Base-by-base conservation (phyloP, 2,329 filamentous ascomycete species). In the Pyrenochaeta sp. region DNA sequence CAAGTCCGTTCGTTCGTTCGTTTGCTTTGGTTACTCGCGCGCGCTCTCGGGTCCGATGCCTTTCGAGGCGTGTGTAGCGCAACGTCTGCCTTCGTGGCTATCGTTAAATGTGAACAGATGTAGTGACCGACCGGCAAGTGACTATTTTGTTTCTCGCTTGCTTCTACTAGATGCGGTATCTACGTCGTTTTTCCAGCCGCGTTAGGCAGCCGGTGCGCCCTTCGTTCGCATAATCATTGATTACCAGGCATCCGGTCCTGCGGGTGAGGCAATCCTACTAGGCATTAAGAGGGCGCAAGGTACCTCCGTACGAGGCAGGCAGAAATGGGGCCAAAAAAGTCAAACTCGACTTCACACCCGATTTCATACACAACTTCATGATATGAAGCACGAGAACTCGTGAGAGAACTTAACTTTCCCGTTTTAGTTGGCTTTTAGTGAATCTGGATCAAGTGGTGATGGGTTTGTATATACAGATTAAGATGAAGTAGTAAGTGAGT, bases 401-500 rank as follows among this genome's bases (percentile, higher is more conserved):
- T 19, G 19, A 19, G 19, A 19, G 1, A 19, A 19, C 19, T 19
- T 19, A 19, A 19, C 19, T 19, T 19, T 19, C 1, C 19, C 19
- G 19, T 19, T 19, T 19, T 19, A 19, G 19, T 19, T 19, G 19
- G 19, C 19, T 19, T 19, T 19, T 19, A 19, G 19, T 19, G 19
- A 19, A 19, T 19, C 19, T 19, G 19, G 19, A 1, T 19, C 19
- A 19, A 19, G 19, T 19, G 19, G 19, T 19, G 19, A 19, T 19
- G 19, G 19, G 19, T 19, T 19, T 19, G 19, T 19, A 19, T 19
- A 19, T 19, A 19, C 19, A 19, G 19, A 37, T 45, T 49, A 39
- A 19, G 25, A 36, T 60, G 50, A 56, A 62, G 50, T 58, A 65
- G 59, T 45, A 32, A 50, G 28, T 22, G 46, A 47, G 19, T 48